phyloP scores from a whole-genome alignment of 176 grass and related monocot species.

The Leersia perrieri region DNA sequence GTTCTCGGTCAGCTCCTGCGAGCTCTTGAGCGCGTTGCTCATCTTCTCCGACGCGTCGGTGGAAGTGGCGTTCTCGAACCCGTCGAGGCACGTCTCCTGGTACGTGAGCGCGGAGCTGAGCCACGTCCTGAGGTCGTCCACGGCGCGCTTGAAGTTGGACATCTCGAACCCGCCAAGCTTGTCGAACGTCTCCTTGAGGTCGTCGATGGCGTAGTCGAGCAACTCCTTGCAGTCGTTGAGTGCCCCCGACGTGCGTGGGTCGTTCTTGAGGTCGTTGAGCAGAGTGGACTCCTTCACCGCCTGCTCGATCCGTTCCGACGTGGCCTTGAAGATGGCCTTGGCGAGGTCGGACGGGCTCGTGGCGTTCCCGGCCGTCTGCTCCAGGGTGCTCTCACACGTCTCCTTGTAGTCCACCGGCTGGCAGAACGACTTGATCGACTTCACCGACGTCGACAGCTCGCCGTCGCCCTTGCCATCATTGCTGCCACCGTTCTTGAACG shows the following conservation, averaged over 20 bases:
- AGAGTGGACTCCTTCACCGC: conserved; percentile 51
- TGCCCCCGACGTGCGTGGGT: conserved; percentile 60
- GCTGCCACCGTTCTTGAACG: background rate
- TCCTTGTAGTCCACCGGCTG: conserved; percentile 59
- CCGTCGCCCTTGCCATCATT: background rate
- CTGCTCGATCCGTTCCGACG: conserved; percentile 43
- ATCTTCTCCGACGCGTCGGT: conserved; percentile 54
- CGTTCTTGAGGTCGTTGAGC: conserved; percentile 49
- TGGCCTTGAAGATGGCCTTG: conserved; percentile 68
- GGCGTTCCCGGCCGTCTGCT: conserved; percentile 38
- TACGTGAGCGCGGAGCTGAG: conserved; percentile 72
- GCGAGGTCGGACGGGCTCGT: conserved; percentile 48
- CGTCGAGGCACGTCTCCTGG: conserved; percentile 80
- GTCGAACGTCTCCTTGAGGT: conserved; percentile 57
- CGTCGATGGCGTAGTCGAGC: conserved; percentile 74
- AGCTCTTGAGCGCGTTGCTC: conserved; percentile 55
- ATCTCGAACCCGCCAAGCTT: conserved; percentile 58
- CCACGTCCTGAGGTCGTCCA: conserved; percentile 80
- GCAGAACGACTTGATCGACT: conserved; percentile 63
- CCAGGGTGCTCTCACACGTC: conserved; percentile 62
- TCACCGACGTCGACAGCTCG: conserved; percentile 51
- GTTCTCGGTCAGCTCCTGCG: conserved; percentile 74
- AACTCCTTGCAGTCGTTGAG: conserved; percentile 66
- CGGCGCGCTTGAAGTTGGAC: conserved; percentile 45
- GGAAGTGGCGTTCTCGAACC: conserved; percentile 50